Evolutionary conservation across 257 asterid species (phyloP).

Genomic region (Plectranthus barbatus): DNA sequence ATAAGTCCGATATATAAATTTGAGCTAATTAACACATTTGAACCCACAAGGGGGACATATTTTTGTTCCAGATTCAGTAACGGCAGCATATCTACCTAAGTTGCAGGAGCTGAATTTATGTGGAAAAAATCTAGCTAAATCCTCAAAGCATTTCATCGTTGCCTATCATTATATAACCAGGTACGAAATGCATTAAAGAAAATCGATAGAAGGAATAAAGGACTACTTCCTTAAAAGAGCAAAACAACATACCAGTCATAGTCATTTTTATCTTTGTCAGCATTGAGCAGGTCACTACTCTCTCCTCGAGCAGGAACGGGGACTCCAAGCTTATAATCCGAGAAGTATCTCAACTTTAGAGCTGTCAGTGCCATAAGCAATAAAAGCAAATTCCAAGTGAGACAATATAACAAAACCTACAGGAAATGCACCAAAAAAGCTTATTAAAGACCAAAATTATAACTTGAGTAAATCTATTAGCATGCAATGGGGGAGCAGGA

Average conservation of each 20-base stretch:
- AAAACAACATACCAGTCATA: constrained; percentile 76
- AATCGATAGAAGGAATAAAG: background rate
- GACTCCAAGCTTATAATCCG: constrained; percentile 61
- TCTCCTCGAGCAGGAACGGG: constrained; percentile 74
- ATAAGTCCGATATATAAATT: too few species aligned
- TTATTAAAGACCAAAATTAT: background rate
- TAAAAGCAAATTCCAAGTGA: constrained; percentile 14
- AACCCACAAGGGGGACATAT: too few species aligned
- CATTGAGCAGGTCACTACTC: constrained; percentile 77
- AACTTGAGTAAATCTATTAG: constrained; percentile 10
- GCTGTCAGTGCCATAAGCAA: constrained; percentile 46
- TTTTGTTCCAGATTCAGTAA: too few species aligned
- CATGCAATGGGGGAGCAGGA: constrained; percentile 17
- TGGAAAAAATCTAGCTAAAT: background rate
- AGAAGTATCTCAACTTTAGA: constrained; percentile 45
- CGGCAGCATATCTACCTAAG: background rate
- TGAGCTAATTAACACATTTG: too few species aligned
- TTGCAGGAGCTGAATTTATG: background rate
- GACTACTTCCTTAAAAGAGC: constrained; percentile 1
- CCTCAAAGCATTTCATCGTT: background rate
- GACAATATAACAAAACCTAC: constrained; percentile 4
- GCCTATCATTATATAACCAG: background rate
- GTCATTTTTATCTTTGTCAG: constrained; percentile 82
- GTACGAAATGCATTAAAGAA: background rate
- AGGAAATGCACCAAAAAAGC: background rate